Conservation (phyloP, 768 basidiomycete species). For the Termitomyces sp. region DNA sequence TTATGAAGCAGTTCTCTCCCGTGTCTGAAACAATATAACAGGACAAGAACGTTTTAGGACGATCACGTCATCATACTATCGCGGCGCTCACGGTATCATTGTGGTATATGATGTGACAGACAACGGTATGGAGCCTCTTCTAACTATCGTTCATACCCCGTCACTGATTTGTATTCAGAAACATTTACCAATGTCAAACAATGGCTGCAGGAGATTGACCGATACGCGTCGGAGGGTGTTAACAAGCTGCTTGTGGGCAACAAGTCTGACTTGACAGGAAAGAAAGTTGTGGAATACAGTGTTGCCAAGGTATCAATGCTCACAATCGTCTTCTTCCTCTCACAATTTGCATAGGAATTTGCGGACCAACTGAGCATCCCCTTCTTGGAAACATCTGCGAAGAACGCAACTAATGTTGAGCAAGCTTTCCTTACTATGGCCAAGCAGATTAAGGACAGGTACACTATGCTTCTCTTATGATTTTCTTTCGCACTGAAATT, state of each 20-base stretch:
- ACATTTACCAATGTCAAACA: constrained; percentile 95
- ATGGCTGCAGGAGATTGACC: constrained; percentile 89
- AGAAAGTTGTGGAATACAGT: constrained; percentile 90
- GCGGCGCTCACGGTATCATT: constrained; percentile 97
- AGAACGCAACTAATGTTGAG: constrained; percentile 98
- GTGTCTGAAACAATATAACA: constrained; percentile 21
- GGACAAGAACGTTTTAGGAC: constrained; percentile 99
- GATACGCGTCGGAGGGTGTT: constrained; percentile 96
- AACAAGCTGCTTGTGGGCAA: constrained; percentile 99
- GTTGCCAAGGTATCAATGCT: constrained; percentile 63
- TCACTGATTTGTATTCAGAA: constrained; percentile 42
- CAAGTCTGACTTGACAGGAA: constrained; percentile 96
- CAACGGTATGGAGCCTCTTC: constrained; percentile 49
- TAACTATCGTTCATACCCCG: background rate
- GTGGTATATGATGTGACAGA: constrained; percentile 99
- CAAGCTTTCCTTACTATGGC: constrained; percentile 99
- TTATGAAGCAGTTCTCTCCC: background rate
- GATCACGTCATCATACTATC: constrained; percentile 99
- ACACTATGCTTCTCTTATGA: constrained; percentile 13
- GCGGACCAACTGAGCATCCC: constrained; percentile 91
- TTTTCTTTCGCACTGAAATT: background rate
- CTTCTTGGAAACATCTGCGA: constrained; percentile 98
- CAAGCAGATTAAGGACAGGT: constrained; percentile 93
- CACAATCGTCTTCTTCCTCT: background rate
- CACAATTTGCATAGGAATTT: constrained; percentile 60